Conservation (phyloP, 306 rosid species). For the Sesbania bispinosa region DNA sequence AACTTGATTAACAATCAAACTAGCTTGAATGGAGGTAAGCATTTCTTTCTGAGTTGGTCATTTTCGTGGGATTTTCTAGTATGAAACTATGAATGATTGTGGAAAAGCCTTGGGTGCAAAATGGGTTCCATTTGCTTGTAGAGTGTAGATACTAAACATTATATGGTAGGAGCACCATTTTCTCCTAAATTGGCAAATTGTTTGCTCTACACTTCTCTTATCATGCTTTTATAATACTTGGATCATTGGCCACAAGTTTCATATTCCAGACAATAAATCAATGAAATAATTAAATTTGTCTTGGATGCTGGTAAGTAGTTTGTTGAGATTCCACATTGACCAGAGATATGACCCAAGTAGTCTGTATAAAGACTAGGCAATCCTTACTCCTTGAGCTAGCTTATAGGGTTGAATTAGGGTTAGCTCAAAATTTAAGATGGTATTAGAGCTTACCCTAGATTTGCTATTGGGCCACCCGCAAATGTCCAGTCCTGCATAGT, state of each 20-base stretch:
- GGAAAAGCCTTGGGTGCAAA: slow-evolving; percentile 8
- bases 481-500: too few species aligned
- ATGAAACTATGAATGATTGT: background rate
- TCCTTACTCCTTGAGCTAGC: too few species aligned
- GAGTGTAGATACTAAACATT: background rate
- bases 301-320: slow-evolving; percentile 11
- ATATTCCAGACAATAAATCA: background rate
- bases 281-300: background rate
- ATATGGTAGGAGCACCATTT: background rate
- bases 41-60: background rate
- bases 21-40: slow-evolving; percentile 76
- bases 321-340: too few species aligned
- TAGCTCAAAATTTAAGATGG: too few species aligned
- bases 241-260: background rate
- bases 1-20: slow-evolving; percentile 62
- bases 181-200: background rate
- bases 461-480: too few species aligned
- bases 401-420: too few species aligned
- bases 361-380: too few species aligned
- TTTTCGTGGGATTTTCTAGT: slow-evolving; percentile 12
- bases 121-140: background rate
- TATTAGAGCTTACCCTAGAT: too few species aligned
- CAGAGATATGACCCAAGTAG: too few species aligned
- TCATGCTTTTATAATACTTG: slow-evolving; percentile 2
- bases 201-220: slow-evolving; percentile 1